phyloP scores from a whole-genome alignment of 495 filamentous ascomycete species.

The Podospora sp. region DNA sequence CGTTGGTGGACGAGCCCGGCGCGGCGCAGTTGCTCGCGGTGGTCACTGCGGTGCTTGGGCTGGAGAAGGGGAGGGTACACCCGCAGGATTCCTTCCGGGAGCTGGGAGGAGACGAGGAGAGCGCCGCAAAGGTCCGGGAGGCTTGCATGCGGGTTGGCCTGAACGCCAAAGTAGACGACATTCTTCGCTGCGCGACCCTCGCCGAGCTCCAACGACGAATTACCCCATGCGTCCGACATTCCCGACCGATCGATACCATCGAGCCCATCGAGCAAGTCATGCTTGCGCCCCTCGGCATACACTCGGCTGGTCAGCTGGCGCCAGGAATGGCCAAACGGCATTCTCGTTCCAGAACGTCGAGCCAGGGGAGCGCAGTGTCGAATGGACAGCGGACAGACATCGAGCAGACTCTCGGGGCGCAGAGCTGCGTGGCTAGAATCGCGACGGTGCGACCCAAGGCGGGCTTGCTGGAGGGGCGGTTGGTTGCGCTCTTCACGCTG shows the following conservation, averaged over 20 bases:
- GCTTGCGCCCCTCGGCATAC: slow-evolving; percentile 26
- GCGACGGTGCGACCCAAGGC: slow-evolving; percentile 49
- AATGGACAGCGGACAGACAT: slow-evolving; percentile 30
- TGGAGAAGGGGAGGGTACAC: slow-evolving; percentile 28
- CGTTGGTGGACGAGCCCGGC: slow-evolving; percentile 33
- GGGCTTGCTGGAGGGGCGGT: slow-evolving; percentile 48
- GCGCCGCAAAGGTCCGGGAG: slow-evolving; percentile 37
- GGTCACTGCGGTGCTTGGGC: slow-evolving; percentile 39
- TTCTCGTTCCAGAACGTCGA: slow-evolving; percentile 29
- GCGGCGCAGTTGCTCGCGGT: slow-evolving; percentile 36
- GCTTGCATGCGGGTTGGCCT: slow-evolving; percentile 42
- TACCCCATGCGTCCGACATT: slow-evolving; percentile 29
- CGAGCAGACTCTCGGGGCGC: slow-evolving; percentile 31
- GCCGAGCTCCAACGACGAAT: slow-evolving; percentile 43
- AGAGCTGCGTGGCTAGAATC: slow-evolving; percentile 38
- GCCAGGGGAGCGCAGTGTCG: slow-evolving; percentile 26
- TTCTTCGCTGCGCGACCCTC: slow-evolving; percentile 45
- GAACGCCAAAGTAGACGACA: slow-evolving; percentile 42
- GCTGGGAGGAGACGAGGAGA: slow-evolving; percentile 42
- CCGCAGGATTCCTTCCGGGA: slow-evolving; percentile 44
- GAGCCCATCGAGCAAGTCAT: slow-evolving; percentile 23
- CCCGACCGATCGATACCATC: slow-evolving; percentile 20
- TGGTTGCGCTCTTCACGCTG: slow-evolving; percentile 48
- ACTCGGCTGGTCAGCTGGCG: slow-evolving; percentile 26
- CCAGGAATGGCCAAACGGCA: slow-evolving; percentile 15